Evolutionary conservation across 1,139 yeast species (phyloP), one percentile per base, ranked within the genome.

Genomic region (Sugiyamaella castrensis): DNA sequence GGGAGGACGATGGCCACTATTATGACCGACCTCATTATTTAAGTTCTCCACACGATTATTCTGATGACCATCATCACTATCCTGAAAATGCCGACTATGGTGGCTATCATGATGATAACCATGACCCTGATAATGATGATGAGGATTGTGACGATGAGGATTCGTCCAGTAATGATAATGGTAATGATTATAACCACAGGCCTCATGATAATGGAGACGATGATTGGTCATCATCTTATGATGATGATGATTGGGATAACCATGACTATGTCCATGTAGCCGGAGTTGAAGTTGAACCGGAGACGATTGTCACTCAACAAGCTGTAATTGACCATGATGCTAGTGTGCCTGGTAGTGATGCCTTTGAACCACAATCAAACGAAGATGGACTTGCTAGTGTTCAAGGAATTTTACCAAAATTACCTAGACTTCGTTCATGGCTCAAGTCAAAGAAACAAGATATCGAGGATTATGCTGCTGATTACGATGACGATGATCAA

Each of bases 61-160:
- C 40, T 4, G 37, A 36, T 13, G 37, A 40, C 13, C 24, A 11
- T 11, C 33, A 46, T 37, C 40, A 41, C 19, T 35, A 12, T 24
- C 34, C 19, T 10, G 28, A 27, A 38, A 34, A 30, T 28, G 37
- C 15, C 13, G 37, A 40, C 13, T 29, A 29, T 38, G 34, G 24
- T 24, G 37, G 26, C 9, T 13, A 38, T 26, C 29, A 42, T 19
- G 9, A 30, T 27, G 44, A 33, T 40, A 34, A 16, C 27, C 38
- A 33, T 10, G 53, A 45, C 26, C 43, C 43, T 32, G 37, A 45
- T 5, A 44, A 47, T 11, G 46, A 43, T 8, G 43, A 34, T 8
- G 50, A 40, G 24, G 48, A 45, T n/a, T 48, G 47, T 31, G 52
- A 49, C 16, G 6, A 34, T 27, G 41, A 41, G 30, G 33, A 15